Evolutionary conservation across 371 early-diverging fungal species (phyloP).

Genomic region (Mortierella sp.): DNA sequence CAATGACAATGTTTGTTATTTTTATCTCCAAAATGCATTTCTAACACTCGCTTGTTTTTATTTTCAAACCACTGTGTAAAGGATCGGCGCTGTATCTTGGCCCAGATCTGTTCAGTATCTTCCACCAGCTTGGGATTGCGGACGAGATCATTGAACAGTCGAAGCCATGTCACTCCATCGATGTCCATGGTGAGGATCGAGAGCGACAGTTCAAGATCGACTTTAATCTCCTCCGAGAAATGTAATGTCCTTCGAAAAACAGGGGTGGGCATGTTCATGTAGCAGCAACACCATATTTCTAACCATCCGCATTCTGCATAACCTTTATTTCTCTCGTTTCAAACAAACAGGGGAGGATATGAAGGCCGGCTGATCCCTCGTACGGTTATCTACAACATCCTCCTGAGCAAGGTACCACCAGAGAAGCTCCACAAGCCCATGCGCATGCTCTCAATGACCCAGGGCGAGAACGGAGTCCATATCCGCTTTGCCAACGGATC

Average conservation of each 20-base stretch:
- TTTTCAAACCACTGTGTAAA: background rate
- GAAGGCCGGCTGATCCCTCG: constrained; percentile 9
- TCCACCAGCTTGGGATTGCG: constrained; percentile 2
- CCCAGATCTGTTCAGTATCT: constrained; percentile 1
- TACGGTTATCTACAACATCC: constrained; percentile 5
- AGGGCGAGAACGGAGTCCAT: constrained; percentile 6
- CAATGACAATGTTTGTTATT: background rate
- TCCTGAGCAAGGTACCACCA: background rate
- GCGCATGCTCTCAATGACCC: constrained; percentile 7
- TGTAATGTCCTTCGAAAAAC: background rate
- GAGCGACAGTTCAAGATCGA: constrained; percentile 4
- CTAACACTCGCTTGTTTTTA: background rate
- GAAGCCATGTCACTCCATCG: constrained; percentile 2
- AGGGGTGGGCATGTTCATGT: background rate
- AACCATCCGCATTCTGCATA: background rate
- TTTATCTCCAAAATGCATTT: background rate
- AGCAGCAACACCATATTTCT: background rate
- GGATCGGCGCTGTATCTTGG: constrained; percentile 10
- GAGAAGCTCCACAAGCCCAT: background rate
- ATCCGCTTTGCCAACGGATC: background rate
- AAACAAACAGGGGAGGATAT: background rate
- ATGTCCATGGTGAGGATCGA: constrained; percentile 4
- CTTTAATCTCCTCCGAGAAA: constrained; percentile 1
- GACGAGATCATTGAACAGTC: constrained; percentile 11
- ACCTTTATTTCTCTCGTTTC: background rate